Base-by-base conservation (phyloP, 2,329 filamentous ascomycete species). In the Pestalotiopsis sp. region DNA sequence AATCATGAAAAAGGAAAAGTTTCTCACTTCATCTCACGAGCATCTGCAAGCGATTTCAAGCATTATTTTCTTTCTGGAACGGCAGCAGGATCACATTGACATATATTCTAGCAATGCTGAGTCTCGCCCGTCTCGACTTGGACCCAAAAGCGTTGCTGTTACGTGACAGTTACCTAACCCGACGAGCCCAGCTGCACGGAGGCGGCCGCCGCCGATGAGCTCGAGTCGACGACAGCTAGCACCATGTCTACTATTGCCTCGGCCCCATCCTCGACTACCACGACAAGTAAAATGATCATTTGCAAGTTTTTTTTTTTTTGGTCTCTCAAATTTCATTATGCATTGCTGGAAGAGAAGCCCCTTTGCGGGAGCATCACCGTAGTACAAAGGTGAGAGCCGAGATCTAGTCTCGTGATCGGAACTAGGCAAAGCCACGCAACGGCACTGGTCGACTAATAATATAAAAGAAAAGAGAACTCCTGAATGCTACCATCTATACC, bases 141-240 rank as follows among this genome's bases (percentile, higher is more conserved):
- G 17, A 17, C 14, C 31, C 41, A 62, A 62, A 36, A 17, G n/a
- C n/a, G 59, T 27, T 59, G 25, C 13, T 62, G 27, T 27, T 62
- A 62, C 59, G 59, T 62, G 36, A 62, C 14, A 20, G 12, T 62
- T 62, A 62, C 59, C 25, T 38, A 38, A 62, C 59, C 59, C 36
- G 59, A 62, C 59, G 59, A 41, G 31, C n/a, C 23, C 59, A 39
- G 31, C 13, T 62, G 17, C 27, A 39, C 59, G 59, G 59, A 36
- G 59, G 25, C 59, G 59, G 59, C 59, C 59, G 59, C 27, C 59
- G 27, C 59, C 59, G 59, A 14, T 6, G 14, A 36, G 59, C 59
- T 36, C 59, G 20, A 36, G 31, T 62, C 59, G 59, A 27, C 56
- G 25, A 13, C 31, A 20, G 38, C 12, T 31, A 62, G 59, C 59